phyloP scores from a whole-genome alignment of 495 filamentous ascomycete species.

The Letharia columbiana region DNA sequence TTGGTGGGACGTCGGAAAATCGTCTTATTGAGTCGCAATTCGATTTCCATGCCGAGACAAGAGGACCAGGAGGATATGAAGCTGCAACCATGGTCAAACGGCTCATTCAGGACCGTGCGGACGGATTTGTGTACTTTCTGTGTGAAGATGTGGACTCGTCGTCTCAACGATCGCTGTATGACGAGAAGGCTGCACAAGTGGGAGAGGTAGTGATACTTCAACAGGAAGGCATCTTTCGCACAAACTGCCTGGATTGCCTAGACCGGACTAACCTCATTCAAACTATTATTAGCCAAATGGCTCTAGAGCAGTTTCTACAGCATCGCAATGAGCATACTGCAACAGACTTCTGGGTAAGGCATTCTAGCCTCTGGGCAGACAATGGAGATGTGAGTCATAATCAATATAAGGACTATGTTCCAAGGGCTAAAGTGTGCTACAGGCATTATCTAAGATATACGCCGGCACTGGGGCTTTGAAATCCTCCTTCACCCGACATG shows the following conservation, averaged over 20 bases:
- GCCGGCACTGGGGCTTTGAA: conserved; percentile 94
- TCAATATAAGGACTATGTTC: neutral
- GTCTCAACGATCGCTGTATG: conserved; percentile 8
- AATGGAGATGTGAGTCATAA: conserved; percentile 64
- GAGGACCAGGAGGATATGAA: conserved; percentile 78
- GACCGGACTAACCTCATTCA: conserved; percentile 95
- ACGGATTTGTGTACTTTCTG: conserved; percentile 84
- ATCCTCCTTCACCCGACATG: conserved; percentile 88
- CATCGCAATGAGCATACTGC: conserved; percentile 57
- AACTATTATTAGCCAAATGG: conserved; percentile 88
- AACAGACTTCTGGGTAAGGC: conserved; percentile 79
- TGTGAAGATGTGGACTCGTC: conserved; percentile 57
- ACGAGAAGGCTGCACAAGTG: conserved; percentile 30
- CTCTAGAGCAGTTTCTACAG: conserved; percentile 66
- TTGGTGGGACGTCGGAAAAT: conserved; percentile 45
- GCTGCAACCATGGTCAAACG: conserved; percentile 69
- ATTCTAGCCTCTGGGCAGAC: conserved; percentile 94
- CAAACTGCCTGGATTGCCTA: conserved; percentile 92
- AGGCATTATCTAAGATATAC: conserved; percentile 82
- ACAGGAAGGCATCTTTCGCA: conserved; percentile 90
- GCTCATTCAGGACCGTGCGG: conserved; percentile 63
- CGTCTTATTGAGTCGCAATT: conserved; percentile 76
- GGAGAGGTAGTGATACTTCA: conserved; percentile 66
- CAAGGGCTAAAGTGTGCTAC: neutral
- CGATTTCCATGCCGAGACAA: conserved; percentile 92